phyloP scores from a whole-genome alignment of 2,329 filamentous ascomycete genomes.

The Penicillium sp. region DNA sequence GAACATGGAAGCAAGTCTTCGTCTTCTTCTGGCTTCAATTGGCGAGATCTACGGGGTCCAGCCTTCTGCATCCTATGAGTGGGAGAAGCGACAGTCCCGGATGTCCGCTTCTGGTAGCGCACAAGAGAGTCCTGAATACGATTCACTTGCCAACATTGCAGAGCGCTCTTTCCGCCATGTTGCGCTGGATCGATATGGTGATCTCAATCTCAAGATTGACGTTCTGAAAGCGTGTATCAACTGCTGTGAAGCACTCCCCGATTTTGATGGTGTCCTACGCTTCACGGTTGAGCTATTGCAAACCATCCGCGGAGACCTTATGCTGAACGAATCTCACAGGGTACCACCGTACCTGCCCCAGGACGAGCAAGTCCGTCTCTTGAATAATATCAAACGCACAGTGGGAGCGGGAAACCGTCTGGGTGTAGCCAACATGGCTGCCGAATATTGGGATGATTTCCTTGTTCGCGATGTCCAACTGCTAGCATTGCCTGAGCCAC shows the following conservation, averaged over 20 bases:
- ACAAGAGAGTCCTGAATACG: conserved; percentile 30
- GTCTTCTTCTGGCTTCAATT: conserved; percentile 39
- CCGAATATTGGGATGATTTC: conserved; percentile 97
- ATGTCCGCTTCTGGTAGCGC: conserved; percentile 20
- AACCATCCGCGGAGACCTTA: conserved; percentile 73
- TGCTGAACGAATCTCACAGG: conserved; percentile 69
- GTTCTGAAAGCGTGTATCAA: conserved; percentile 87
- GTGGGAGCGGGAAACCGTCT: conserved; percentile 74
- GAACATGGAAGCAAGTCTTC: conserved; percentile 46
- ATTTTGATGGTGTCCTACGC: conserved; percentile 84
- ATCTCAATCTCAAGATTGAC: conserved; percentile 77
- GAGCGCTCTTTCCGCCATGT: conserved; percentile 50
- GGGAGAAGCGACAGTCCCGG: conserved; percentile 31
- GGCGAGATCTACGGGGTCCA: conserved; percentile 46
- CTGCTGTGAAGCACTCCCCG: conserved; percentile 89
- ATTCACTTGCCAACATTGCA: conserved; percentile 41
- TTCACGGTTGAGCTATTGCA: conserved; percentile 84
- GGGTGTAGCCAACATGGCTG: conserved; percentile 68
- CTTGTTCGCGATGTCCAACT: conserved; percentile 76
- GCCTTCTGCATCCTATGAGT: conserved; percentile 37
- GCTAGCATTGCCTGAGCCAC: conserved; percentile 61
- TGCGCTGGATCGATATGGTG: conserved; percentile 65
- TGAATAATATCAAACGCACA: conserved; percentile 83
- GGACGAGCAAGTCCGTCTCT: conserved; percentile 84
- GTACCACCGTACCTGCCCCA: conserved; percentile 68